Evolutionary conservation across 139 green algal species (phyloP).

Genomic region (Pseudopediastrum boryanum): DNA sequence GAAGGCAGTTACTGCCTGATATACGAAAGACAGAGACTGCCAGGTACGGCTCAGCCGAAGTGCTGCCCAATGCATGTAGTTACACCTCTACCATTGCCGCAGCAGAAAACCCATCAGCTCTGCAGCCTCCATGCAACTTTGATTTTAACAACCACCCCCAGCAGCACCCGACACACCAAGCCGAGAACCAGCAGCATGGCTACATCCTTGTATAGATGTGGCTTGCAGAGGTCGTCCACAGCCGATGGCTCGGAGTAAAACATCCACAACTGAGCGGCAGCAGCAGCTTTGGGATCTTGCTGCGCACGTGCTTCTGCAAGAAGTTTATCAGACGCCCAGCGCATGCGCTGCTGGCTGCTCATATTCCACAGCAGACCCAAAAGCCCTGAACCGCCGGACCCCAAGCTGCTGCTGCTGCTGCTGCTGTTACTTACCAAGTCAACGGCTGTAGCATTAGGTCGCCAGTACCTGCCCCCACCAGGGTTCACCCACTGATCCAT

Average conservation of each 20-base stretch:
- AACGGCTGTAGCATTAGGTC: not conserved
- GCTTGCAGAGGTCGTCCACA: not conserved
- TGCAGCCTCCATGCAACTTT: no score
- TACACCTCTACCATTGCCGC: no score
- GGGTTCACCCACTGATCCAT: not conserved
- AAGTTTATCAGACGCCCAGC: not conserved
- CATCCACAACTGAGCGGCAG: constrained; percentile 24
- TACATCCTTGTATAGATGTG: not conserved
- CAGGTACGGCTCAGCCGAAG: no score
- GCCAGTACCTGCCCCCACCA: not conserved
- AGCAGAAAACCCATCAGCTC: no score
- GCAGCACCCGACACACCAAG: not conserved
- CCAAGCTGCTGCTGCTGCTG: not conserved
- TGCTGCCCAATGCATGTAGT: no score
- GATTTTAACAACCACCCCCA: constrained; percentile 11
- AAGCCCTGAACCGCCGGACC: no score
- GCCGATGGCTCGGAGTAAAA: not conserved
- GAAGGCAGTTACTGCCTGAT: no score
- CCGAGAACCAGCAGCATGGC: not conserved
- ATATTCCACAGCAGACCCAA: no score
- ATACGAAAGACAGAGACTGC: no score
- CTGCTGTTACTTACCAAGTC: not conserved
- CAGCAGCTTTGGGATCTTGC: not conserved
- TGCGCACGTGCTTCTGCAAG: not conserved
- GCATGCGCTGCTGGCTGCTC: constrained; percentile 4